These are phyloP conservation scores for Yamadazyma blattariae DNA, from an alignment of 1,139 yeast species.

Conservation along the genomic window DNA sequence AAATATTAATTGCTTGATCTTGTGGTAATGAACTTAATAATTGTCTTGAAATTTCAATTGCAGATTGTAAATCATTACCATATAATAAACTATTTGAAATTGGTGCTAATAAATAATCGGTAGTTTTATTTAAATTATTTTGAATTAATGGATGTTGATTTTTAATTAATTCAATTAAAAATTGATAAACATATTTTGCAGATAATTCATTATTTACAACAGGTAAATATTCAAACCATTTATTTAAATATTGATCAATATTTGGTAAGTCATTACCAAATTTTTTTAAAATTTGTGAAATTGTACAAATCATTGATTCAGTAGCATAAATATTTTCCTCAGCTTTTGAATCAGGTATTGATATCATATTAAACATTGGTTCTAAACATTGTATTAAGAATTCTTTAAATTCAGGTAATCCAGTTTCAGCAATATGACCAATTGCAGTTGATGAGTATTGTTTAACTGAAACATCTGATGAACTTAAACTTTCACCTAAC, in stretches of 20 bases:
- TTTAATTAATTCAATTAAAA: conserved; percentile 71
- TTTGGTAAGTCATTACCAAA: conserved; percentile 59
- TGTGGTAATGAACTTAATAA: conserved; percentile 51
- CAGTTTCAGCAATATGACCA: conserved; percentile 83
- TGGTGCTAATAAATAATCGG: conserved; percentile 78
- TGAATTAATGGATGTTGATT: conserved; percentile 61
- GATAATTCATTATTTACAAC: conserved; percentile 83
- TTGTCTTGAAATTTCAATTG: conserved; percentile 57
- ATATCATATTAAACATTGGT: conserved; percentile 69
- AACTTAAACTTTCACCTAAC: conserved; percentile 62
- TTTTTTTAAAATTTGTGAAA: conserved; percentile 72
- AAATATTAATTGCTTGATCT: conserved; percentile 60
- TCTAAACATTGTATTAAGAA: conserved; percentile 68
- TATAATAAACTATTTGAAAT: conserved; percentile 62
- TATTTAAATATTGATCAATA: conserved; percentile 59
- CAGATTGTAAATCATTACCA: conserved; percentile 68
- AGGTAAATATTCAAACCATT: conserved; percentile 84
- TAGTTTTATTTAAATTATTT: conserved; percentile 58
- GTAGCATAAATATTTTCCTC: conserved; percentile 87
- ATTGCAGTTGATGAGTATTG: conserved; percentile 86
- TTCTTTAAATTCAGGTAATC: conserved; percentile 62
- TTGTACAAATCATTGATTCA: conserved; percentile 78
- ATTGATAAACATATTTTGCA: conserved; percentile 82
- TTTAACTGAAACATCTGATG: conserved; percentile 71
- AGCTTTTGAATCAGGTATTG: conserved; percentile 80